Evolutionary conservation across 331 rosid genomes (phyloP), one percentile per base, ranked within the genome.

Genomic region (Rosa hybrid): DNA sequence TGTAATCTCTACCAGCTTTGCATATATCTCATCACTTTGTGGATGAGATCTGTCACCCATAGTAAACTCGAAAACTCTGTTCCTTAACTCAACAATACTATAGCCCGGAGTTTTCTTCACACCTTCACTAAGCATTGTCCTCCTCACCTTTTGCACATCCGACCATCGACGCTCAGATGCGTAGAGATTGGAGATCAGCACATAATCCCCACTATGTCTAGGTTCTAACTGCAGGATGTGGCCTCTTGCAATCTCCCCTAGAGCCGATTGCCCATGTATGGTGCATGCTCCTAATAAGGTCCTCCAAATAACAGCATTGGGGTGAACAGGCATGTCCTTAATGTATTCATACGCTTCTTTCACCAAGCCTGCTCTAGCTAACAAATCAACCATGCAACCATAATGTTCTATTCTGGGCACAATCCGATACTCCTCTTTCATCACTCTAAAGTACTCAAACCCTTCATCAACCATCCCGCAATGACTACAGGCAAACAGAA

Each of bases 401-500:
- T 92, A 87, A 67, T 94, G 98, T 75, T 94, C 98, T 71, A 94
- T 89, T 87, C 85, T 87, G 0, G 98, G 96, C 72, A 39, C 78
- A 68, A 94, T 87, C n/a, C 88, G 88, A 60, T 87, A 92, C 42
- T 89, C 90, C 71, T 89, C 91, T 39, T 88, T 68, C 98, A 94
- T 92, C 82, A 87, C 86, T 83, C 86, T 79, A 68, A 94, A 91
- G 83, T 88, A 92, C 30, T 74, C 7, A 53, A 94, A 92, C 67
- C 98, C 98, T 81, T 90, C 92, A 46, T 94, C 91, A 69, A 94
- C 87, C 94, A 92, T 85, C 74, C 98, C 92, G 54, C 98, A 92
- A 54, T 94, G 98, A 71, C 97, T 92, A 72, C 98, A 94, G 73
- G 98, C 98, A 87, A 92, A 94, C 78, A 94, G 63, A 27, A 90